phyloP scores from a whole-genome alignment of 2,329 filamentous ascomycete genomes.

The Hypocreales sp. region DNA sequence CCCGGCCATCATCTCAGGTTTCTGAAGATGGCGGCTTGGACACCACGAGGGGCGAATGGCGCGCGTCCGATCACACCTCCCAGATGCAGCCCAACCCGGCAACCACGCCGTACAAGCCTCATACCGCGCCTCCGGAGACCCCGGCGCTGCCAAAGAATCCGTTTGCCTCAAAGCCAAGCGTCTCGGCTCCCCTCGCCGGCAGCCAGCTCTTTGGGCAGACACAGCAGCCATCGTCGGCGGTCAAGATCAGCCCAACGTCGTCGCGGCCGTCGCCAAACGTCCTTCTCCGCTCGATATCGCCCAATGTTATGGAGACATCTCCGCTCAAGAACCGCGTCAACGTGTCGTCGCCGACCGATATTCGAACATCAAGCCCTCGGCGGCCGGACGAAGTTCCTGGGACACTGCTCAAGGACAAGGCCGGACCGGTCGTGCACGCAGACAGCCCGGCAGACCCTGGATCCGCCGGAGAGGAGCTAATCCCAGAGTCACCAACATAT shows the following conservation, averaged over 20 bases:
- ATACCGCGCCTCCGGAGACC: constrained; percentile 26
- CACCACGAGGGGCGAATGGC: constrained; percentile 23
- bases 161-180: constrained; percentile 21
- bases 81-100: constrained; percentile 13
- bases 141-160: constrained; percentile 32
- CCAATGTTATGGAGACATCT: constrained; percentile 27
- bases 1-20: constrained; percentile 22
- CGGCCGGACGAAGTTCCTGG: constrained; percentile 14
- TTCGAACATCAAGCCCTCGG: constrained; percentile 25
- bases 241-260: constrained; percentile 39
- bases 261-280: constrained; percentile 39
- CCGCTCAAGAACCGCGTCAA: constrained; percentile 33
- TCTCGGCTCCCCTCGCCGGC: constrained; percentile 19
- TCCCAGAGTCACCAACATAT: constrained; percentile 20
- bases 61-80: constrained; percentile 17
- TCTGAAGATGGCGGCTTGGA: constrained; percentile 25
- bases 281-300: constrained; percentile 28
- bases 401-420: constrained; percentile 9
- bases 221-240: constrained; percentile 34
- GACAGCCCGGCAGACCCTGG: constrained; percentile 12
- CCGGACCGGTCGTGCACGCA: constrained; percentile 5
- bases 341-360: constrained; percentile 27
- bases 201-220: constrained; percentile 40
- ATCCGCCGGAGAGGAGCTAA: constrained; percentile 13
- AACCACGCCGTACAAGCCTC: constrained; percentile 15